Evolutionary conservation across 108 stramenopile species (phyloP).

Genomic region (Discostella stelligeroides): DNA sequence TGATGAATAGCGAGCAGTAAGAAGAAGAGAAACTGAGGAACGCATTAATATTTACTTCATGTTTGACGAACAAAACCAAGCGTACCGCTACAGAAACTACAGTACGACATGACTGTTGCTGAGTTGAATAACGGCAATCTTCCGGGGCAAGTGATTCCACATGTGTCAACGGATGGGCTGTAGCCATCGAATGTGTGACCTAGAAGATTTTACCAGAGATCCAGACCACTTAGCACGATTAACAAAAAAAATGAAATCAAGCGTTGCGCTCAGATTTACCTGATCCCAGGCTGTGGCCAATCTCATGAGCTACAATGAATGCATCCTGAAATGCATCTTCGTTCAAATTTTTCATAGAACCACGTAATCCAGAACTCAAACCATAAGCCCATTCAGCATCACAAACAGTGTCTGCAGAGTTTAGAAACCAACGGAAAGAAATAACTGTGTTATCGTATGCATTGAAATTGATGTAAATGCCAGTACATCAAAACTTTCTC

Average conservation of each 20-base stretch:
- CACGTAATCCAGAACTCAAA: conserved; percentile 24
- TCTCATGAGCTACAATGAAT: conserved; percentile 26
- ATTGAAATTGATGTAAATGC: no score
- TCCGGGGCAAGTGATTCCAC: conserved; percentile 20
- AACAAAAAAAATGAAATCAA: background rate
- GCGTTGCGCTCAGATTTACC: no score
- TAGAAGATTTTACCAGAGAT: no score
- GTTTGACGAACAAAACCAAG: no score
- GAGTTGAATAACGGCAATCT: conserved; percentile 16
- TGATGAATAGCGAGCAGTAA: no score
- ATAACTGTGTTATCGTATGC: no score
- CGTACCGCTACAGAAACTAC: conserved; percentile 22
- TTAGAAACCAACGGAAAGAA: no score
- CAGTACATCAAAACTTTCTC: no score
- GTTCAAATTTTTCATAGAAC: conserved; percentile 15
- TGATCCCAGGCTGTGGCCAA: conserved; percentile 27
- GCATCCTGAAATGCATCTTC: conserved; percentile 24
- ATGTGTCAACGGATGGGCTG: conserved; percentile 22
- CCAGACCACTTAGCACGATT: no score
- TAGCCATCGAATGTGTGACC: conserved; percentile 39
- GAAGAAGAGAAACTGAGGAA: no score
- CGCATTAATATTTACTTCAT: no score
- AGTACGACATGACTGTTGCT: conserved; percentile 44
- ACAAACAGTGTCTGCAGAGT: conserved; percentile 27
- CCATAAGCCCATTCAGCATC: conserved; percentile 17